Conservation (phyloP, 495 filamentous ascomycete species). For the Aspergillus hancockii region DNA sequence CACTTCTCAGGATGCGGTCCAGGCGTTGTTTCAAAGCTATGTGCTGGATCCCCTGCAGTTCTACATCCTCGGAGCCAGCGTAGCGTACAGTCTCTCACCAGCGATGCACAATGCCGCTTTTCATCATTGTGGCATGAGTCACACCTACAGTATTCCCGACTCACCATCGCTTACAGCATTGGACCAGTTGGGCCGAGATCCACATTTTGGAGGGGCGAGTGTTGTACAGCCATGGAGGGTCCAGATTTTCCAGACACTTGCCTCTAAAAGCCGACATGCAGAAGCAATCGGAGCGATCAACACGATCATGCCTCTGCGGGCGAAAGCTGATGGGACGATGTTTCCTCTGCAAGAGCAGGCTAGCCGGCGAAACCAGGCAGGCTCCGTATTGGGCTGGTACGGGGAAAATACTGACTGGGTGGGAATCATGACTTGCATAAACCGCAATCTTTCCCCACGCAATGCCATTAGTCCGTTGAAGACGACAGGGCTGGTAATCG, state of each 20-base stretch:
- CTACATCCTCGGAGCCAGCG: conserved; percentile 72
- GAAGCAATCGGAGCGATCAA: conserved; percentile 82
- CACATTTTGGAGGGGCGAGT: conserved; percentile 71
- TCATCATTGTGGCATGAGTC: conserved; percentile 68
- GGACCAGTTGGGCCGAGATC: conserved; percentile 60
- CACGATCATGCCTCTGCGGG: conserved; percentile 74
- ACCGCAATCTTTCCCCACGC: conserved; percentile 73
- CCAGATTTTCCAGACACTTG: conserved; percentile 65
- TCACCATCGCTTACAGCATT: conserved; percentile 64
- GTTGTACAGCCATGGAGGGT: conserved; percentile 78
- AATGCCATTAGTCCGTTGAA: conserved; percentile 70
- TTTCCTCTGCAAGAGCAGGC: conserved; percentile 63
- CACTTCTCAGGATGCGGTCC: conserved; percentile 59
- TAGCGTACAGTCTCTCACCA: conserved; percentile 74
- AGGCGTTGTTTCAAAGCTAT: conserved; percentile 54
- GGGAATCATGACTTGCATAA: conserved; percentile 68
- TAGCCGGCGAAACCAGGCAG: conserved; percentile 65
- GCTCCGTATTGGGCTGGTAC: conserved; percentile 66
- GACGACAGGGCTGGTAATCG: conserved; percentile 72
- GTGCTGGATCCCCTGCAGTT: conserved; percentile 69
- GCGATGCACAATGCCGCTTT: conserved; percentile 80
- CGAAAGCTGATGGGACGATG: conserved; percentile 60
- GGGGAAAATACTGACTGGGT: conserved; percentile 89
- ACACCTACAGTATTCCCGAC: conserved; percentile 67
- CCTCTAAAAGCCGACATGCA: conserved; percentile 72